These are phyloP conservation scores for Aquanectria penicillioides DNA, from an alignment of 2,329 filamentous ascomycete species.

Conservation along the genomic window DNA sequence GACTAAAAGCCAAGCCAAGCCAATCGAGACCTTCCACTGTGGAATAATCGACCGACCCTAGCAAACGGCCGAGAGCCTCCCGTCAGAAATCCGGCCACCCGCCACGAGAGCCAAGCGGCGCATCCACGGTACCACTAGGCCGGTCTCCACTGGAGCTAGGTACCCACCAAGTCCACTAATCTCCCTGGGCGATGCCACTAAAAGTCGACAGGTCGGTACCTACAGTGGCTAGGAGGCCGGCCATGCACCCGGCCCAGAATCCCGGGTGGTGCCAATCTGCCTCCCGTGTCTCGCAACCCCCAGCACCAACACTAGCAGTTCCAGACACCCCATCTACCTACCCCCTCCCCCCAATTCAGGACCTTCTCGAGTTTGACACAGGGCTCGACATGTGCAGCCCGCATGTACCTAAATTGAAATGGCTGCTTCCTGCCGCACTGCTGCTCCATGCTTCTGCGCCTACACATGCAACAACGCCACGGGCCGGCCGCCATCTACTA, in stretches of 20 bases:
- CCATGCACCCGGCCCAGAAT: conserved; percentile 15
- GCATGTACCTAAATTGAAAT: neutral
- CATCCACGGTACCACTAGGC: neutral
- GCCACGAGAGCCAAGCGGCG: neutral
- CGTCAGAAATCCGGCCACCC: neutral
- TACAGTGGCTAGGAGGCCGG: no score
- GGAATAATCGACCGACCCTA: neutral
- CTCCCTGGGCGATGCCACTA: neutral
- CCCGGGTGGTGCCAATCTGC: conserved; percentile 23
- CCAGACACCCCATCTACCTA: no score
- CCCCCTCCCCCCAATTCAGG: conserved; percentile 15
- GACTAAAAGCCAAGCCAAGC: no score
- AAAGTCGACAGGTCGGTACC: neutral
- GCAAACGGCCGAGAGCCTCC: neutral
- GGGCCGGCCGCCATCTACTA: conserved; percentile 19
- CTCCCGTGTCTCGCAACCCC: conserved; percentile 3
- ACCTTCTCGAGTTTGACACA: conserved; percentile 8
- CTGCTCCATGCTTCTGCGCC: neutral
- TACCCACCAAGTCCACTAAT: neutral
- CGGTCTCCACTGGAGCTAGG: conserved; percentile 9
- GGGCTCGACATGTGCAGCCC: neutral
- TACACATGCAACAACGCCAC: conserved; percentile 17
- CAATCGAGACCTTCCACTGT: neutral
- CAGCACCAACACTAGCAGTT: neutral
- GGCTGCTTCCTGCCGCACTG: neutral